Base-by-base conservation (phyloP, 2,329 filamentous ascomycete species). In the Calonectria henricotiae region DNA sequence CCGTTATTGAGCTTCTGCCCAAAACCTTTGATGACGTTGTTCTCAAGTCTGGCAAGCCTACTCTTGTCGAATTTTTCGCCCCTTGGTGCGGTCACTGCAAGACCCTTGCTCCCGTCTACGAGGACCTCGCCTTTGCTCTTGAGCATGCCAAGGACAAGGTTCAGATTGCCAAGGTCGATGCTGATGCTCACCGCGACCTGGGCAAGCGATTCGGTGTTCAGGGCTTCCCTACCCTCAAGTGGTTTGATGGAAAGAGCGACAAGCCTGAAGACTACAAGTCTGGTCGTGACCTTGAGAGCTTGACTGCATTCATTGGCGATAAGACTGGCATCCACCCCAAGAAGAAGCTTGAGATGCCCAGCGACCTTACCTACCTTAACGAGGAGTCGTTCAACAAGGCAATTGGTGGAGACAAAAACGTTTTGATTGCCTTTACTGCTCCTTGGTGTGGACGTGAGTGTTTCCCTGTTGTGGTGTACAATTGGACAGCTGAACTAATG, bases 31-130 rank as follows among this genome's bases (percentile, higher is more conserved):
- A 98, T 86, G 86, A 92, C 58, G 88, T 98, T 66, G 94, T 98
- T 74, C 88, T 98, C 71, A 91, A 97, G 82, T 96, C 94, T 54
- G 95, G 95, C 83, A 98, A 97, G 87, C 96, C 96, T 49, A 95
- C 96, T 0, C 91, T 99, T 30, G 95, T 98, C 78, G 95, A 98
- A 83, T 99, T 99, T 89, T 98, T 97, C 81, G 96, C 96, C 39
- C 95, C 96, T 27, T 99, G 96, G 96, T 99, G 96, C 81, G 97
- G 96, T 37, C 96, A 99, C 89, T 99, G 96, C 94, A 98, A 98
- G 90, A 97, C 87, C 80, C 93, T 99, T 39, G 96, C 96, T 17
- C 97, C 96, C 61, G 87, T 97, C 70, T 99, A 97, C 84, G 96
- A 99, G 83, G 94, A 99, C 81, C 91, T 99, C 49, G 96, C 91